Conservation (phyloP, 306 rosid genomes). For the Glycine tomentella region DNA sequence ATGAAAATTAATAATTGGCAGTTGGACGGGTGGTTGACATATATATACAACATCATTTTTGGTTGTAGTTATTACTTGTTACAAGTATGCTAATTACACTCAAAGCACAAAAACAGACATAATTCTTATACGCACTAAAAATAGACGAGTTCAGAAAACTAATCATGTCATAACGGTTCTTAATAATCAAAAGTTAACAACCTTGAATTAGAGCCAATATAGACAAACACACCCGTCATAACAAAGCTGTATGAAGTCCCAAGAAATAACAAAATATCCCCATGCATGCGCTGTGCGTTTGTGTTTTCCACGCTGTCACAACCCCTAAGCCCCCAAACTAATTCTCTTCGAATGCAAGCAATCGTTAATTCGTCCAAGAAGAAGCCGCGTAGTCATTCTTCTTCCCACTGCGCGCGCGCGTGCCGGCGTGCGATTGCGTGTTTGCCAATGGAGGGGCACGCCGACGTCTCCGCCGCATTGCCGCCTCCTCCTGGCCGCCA, state of each 20-base stretch:
- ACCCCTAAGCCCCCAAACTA: background rate
- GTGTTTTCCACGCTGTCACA: constrained; percentile 34
- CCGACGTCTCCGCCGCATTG: background rate
- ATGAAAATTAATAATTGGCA: too few species aligned
- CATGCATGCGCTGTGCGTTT: constrained; percentile 36
- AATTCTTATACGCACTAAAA: background rate
- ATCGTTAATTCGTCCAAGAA: constrained; percentile 3
- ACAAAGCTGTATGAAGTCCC: background rate
- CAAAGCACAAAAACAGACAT: background rate
- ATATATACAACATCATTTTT: too few species aligned
- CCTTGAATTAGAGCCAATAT: background rate
- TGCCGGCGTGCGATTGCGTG: constrained; percentile 26
- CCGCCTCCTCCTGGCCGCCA: background rate
- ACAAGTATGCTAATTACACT: background rate
- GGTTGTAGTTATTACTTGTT: background rate
- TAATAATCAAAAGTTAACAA: background rate
- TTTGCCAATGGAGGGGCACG: constrained; percentile 61
- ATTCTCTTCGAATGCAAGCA: constrained; percentile 47
- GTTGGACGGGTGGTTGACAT: too few species aligned
- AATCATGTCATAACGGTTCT: background rate
- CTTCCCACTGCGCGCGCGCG: background rate
- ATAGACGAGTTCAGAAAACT: background rate
- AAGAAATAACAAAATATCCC: background rate
- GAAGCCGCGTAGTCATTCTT: background rate
- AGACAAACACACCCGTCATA: too few species aligned